Conservation (phyloP, 2,329 filamentous ascomycete genomes). For the Apiospora saccharicola region DNA sequence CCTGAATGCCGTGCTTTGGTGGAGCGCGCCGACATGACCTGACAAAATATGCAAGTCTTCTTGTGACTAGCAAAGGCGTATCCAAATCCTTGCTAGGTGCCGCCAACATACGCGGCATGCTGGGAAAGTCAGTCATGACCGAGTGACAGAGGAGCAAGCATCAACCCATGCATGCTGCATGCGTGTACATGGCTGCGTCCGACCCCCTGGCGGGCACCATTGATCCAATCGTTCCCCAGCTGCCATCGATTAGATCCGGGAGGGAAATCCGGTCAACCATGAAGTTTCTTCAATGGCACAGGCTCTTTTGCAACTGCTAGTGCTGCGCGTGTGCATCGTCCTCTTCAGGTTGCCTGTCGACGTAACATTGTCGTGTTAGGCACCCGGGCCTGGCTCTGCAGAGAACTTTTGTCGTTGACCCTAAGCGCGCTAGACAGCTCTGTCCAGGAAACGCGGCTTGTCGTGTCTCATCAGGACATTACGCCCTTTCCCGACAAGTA, state of each 20-base stretch:
- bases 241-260: not conserved
- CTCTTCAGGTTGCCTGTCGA: not conserved
- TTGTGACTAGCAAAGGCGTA: not conserved
- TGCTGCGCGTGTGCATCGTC: not conserved
- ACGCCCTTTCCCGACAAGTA: not conserved
- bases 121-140: not conserved
- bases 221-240: not conserved
- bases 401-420: not conserved
- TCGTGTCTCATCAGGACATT: not conserved
- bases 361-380: not conserved
- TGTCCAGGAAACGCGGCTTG: not conserved
- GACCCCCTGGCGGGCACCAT: not conserved
- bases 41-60: not conserved
- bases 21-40: not conserved
- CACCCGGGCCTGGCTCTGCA: not conserved
- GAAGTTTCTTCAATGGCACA: not conserved
- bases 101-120: not conserved
- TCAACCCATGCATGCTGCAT: not conserved
- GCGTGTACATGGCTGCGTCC: not conserved
- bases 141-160: not conserved
- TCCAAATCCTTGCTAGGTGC: not conserved
- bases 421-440: not conserved
- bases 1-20: not conserved
- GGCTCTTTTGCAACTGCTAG: not conserved
- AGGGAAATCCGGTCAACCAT: not conserved